These are phyloP conservation scores for Pseudozyma sp. DNA, from an alignment of 1,284 basidiomycete genomes.

Conservation along the genomic window DNA sequence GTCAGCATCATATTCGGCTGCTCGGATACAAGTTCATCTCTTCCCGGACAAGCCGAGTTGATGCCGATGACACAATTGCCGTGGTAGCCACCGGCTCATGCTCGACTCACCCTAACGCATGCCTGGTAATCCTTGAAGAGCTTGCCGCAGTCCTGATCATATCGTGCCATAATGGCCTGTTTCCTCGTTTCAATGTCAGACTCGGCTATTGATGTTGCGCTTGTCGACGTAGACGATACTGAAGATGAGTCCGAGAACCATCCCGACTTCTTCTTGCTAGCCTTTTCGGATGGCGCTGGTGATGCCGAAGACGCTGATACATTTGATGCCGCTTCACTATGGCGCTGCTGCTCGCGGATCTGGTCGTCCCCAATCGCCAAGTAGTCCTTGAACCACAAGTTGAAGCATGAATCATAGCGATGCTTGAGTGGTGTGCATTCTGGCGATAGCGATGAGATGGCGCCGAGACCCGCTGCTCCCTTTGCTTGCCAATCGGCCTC, in stretches of 20 bases:
- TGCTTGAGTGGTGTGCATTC: constrained; percentile 90
- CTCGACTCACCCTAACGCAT: constrained; percentile 78
- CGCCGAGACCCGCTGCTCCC: constrained; percentile 43
- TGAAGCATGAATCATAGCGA: constrained; percentile 92
- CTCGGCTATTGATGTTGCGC: constrained; percentile 22
- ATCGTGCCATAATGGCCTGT: constrained; percentile 69
- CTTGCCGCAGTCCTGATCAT: constrained; percentile 82
- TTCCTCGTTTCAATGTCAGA: constrained; percentile 32
- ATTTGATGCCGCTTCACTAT: constrained; percentile 69
- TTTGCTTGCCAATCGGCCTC: constrained; percentile 25
- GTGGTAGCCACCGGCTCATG: not conserved
- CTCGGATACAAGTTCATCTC: no score
- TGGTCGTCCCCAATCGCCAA: constrained; percentile 70
- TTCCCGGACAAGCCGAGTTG: no score
- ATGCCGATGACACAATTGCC: not conserved
- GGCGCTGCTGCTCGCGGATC: constrained; percentile 63
- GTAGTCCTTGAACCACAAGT: constrained; percentile 95
- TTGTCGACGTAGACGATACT: constrained; percentile 17
- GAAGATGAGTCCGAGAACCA: constrained; percentile 38
- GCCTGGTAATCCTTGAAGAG: constrained; percentile 82
- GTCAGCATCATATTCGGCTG: not conserved
- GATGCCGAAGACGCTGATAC: constrained; percentile 9
- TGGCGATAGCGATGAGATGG: constrained; percentile 74
- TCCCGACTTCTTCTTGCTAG: constrained; percentile 31
- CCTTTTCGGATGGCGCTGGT: not conserved